These are phyloP conservation scores for Alternaria panax DNA, from an alignment of 2,329 filamentous ascomycete genomes.

Conservation along the genomic window DNA sequence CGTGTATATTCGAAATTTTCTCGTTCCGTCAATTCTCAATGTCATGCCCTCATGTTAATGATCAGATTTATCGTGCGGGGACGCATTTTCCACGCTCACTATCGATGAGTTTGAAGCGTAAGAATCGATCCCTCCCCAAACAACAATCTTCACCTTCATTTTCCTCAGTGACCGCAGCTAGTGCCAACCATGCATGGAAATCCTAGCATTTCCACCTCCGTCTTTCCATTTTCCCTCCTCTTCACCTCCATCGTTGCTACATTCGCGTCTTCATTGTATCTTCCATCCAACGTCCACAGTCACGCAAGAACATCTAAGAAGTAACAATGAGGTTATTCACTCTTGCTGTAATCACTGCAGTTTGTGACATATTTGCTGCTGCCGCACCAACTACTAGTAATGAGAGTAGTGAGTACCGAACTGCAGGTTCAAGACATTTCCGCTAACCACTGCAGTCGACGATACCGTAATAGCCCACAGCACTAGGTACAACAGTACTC, in stretches of 20 bases:
- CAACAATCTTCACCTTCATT: neutral
- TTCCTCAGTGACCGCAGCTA: neutral
- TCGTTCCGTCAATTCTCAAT: neutral
- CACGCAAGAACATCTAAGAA: neutral
- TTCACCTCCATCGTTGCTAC: neutral
- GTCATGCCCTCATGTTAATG: neutral
- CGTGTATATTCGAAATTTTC: neutral
- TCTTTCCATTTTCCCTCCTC: neutral
- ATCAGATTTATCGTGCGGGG: neutral
- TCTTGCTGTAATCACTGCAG: neutral
- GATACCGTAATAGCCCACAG: neutral
- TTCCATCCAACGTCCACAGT: neutral
- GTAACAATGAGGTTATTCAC: neutral
- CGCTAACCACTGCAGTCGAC: neutral
- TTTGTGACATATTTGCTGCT: neutral
- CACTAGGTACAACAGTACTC: neutral
- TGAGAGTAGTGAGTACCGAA: neutral
- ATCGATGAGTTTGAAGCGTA: neutral
- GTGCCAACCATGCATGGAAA: neutral
- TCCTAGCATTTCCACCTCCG: neutral
- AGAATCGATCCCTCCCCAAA: neutral
- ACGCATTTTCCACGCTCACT: neutral
- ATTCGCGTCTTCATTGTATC: no score
- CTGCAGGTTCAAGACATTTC: neutral
- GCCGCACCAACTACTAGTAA: neutral